Evolutionary conservation across 2,329 filamentous ascomycete species (phyloP).

Genomic region (Colletotrichum tropicicola): DNA sequence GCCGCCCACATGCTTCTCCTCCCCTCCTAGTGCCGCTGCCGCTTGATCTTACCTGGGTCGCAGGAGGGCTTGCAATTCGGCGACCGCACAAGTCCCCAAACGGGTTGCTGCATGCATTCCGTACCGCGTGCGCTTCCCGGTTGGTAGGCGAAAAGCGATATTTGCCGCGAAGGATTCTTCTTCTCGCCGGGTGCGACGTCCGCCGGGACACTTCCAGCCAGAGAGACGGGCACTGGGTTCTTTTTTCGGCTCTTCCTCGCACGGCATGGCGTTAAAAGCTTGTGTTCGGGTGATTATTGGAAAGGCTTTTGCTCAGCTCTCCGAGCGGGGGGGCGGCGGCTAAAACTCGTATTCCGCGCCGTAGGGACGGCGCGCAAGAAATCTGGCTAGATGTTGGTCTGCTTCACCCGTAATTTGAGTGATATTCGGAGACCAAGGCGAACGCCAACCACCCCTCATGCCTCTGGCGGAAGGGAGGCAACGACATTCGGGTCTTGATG

Average conservation of each 20-base stretch:
- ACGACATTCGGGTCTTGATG: too few relatives aligned
- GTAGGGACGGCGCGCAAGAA: too few relatives aligned
- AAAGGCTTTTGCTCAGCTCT: background rate
- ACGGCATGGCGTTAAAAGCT: background rate
- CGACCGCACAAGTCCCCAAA: background rate
- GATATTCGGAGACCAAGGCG: too few relatives aligned
- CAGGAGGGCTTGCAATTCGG: background rate
- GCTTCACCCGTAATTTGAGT: too few relatives aligned
- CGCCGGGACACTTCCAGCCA: background rate
- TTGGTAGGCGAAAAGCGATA: background rate
- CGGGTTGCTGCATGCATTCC: background rate
- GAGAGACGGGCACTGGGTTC: too few relatives aligned
- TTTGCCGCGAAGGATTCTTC: background rate
- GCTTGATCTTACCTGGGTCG: background rate
- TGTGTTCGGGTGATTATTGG: background rate
- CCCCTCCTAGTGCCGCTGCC: background rate
- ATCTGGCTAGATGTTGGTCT: too few relatives aligned
- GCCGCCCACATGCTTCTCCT: background rate
- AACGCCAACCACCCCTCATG: too few relatives aligned
- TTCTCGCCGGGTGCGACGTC: background rate
- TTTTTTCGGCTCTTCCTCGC: background rate
- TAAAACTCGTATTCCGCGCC: too few relatives aligned
- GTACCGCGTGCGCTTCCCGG: background rate
- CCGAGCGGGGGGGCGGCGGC: too few relatives aligned
- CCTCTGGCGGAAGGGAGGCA: too few relatives aligned